These are phyloP conservation scores for Cardamine resedifolia DNA, from an alignment of 345 rosid genomes.

Conservation along the genomic window DNA sequence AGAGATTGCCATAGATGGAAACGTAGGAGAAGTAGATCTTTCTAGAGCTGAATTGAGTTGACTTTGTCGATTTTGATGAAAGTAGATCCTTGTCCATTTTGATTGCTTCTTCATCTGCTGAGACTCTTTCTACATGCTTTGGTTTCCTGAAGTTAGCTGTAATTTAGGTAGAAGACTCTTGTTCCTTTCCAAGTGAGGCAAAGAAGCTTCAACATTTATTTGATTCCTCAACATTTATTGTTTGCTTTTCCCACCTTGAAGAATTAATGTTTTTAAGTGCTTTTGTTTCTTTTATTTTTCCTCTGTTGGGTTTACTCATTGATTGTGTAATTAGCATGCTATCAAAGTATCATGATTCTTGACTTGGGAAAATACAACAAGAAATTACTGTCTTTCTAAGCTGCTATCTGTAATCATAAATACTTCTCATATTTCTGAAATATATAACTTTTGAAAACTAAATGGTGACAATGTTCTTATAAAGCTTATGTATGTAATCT, in stretches of 20 bases:
- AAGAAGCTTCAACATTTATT: background rate
- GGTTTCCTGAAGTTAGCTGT: background rate
- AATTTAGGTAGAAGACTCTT: background rate
- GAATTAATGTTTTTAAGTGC: background rate
- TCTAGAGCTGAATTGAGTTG: background rate
- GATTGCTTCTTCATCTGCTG: constrained; percentile 5
- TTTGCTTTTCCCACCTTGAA: too few species aligned
- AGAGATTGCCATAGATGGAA: constrained; percentile 20
- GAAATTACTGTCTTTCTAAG: background rate
- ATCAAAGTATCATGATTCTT: background rate
- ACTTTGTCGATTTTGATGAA: background rate
- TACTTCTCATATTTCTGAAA: background rate
- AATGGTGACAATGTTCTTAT: background rate
- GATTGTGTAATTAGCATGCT: constrained; percentile 5
- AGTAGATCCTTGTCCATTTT: background rate
- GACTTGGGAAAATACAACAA: background rate
- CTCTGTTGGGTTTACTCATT: constrained; percentile 4
- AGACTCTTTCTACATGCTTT: constrained; percentile 1
- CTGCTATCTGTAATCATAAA: background rate
- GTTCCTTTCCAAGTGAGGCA: background rate
- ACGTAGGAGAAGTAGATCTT: background rate
- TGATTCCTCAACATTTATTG: too few species aligned
- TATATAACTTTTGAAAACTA: background rate
- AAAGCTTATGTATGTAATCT: background rate
- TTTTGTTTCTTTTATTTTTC: background rate